Evolutionary conservation across 495 filamentous ascomycete species (phyloP).

Genomic region (Tetracladium setigerum): DNA sequence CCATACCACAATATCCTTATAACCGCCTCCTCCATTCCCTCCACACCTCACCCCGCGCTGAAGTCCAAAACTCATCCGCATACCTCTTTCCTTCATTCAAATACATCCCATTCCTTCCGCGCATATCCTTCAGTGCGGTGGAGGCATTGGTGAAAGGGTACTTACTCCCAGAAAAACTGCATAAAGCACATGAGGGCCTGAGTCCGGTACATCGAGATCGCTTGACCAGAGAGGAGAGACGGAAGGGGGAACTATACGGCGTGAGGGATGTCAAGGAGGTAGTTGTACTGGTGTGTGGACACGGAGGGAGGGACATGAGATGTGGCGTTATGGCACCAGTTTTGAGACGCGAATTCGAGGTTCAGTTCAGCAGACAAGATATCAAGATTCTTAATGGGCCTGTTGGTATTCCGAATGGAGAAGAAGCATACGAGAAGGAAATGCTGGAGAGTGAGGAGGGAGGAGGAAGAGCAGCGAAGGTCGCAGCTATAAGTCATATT

Average conservation of each 20-base stretch:
- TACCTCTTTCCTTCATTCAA: constrained; percentile 74
- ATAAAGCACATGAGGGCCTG: constrained; percentile 47
- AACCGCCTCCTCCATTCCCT: constrained; percentile 60
- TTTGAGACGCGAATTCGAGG: constrained; percentile 60
- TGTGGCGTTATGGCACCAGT: constrained; percentile 76
- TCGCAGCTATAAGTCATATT: constrained; percentile 80
- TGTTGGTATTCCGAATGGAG: constrained; percentile 19
- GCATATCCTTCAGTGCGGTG: constrained; percentile 37
- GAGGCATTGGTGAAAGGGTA: constrained; percentile 50
- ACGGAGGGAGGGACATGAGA: constrained; percentile 67
- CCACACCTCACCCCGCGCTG: constrained; percentile 31
- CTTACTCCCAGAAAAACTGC: constrained; percentile 50
- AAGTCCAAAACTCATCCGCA: constrained; percentile 47
- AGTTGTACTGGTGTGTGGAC: constrained; percentile 76
- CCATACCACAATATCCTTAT: constrained; percentile 73
- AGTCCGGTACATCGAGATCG: constrained; percentile 40
- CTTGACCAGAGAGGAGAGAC: constrained; percentile 31
- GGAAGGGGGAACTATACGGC: constrained; percentile 33
- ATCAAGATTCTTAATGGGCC: constrained; percentile 29
- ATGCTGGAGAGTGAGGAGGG: constrained; percentile 1
- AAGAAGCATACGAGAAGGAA: constrained; percentile 8
- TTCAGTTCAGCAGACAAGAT: constrained; percentile 32
- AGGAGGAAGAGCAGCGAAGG: constrained; percentile 33
- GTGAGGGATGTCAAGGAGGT: constrained; percentile 56
- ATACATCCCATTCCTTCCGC: constrained; percentile 63